phyloP scores from a whole-genome alignment of 441 rosid species.

The Syzygium malaccense region DNA sequence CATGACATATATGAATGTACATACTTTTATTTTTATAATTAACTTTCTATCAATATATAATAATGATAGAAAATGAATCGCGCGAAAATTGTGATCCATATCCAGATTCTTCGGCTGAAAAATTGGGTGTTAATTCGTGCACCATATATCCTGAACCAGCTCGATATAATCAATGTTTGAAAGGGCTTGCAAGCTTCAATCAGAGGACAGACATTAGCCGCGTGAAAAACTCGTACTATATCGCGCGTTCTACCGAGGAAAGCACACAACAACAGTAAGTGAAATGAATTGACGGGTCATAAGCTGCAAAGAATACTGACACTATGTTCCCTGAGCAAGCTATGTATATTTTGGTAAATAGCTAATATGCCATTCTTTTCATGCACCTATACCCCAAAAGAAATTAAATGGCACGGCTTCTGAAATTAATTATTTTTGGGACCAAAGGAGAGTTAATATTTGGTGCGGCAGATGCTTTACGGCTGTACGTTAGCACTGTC shows the following conservation, averaged over 20 bases:
- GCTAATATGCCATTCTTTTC: background rate
- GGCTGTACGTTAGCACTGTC: background rate
- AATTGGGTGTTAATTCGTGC: background rate
- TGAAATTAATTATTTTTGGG: background rate
- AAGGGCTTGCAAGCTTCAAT: background rate
- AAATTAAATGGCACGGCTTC: background rate
- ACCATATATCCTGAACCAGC: background rate
- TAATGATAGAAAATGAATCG: background rate
- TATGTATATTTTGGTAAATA: background rate
- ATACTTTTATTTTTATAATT: background rate
- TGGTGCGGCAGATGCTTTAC: background rate
- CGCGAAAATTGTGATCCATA: background rate
- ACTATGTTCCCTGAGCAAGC: background rate
- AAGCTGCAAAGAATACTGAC: background rate
- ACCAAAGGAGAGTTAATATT: background rate
- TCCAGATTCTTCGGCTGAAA: background rate
- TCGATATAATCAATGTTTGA: background rate
- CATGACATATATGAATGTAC: background rate
- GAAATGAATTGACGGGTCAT: background rate
- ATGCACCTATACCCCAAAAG: background rate
- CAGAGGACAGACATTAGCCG: background rate
- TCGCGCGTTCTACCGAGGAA: background rate
- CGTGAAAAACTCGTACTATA: background rate
- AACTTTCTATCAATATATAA: background rate
- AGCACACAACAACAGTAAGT: background rate